Conservation (phyloP, 2,329 filamentous ascomycete species). For the Aspergillus clavatus region DNA sequence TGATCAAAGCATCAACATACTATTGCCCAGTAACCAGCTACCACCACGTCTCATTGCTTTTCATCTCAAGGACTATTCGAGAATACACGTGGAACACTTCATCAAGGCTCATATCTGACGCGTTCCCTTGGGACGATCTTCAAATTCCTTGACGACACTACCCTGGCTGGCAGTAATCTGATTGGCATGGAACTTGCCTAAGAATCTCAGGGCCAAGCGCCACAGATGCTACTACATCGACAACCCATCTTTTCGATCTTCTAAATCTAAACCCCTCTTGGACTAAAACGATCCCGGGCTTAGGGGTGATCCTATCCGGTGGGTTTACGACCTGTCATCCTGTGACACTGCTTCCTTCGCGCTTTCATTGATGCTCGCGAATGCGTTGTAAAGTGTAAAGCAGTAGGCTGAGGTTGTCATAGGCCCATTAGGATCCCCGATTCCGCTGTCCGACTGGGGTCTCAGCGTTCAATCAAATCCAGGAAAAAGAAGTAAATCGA, state of each 20-base stretch:
- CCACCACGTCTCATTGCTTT: not conserved
- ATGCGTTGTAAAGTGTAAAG: not conserved
- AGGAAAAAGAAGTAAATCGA: not conserved
- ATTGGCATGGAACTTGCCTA: conserved; percentile 18
- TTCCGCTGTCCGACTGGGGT: not conserved
- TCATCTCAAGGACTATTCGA: conserved; percentile 3
- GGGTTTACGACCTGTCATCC: conserved; percentile 2
- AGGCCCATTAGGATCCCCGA: not conserved
- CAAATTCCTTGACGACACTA: not conserved
- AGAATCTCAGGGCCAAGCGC: conserved; percentile 14
- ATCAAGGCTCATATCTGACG: not conserved
- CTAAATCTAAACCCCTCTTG: conserved; percentile 13
- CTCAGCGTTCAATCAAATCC: not conserved
- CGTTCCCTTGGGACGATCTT: conserved; percentile 1
- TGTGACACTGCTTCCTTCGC: not conserved
- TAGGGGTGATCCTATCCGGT: conserved; percentile 7
- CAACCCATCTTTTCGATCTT: conserved; percentile 15
- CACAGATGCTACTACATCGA: conserved; percentile 17
- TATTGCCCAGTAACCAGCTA: too few species aligned
- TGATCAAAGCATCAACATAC: not conserved
- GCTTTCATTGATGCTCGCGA: not conserved
- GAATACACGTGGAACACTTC: not conserved
- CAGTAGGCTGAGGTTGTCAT: not conserved
- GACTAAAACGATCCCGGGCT: conserved; percentile 22
- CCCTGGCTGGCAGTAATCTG: conserved; percentile 7